phyloP scores from a whole-genome alignment of 2,329 filamentous ascomycete species.

The Lachnellula cervina region DNA sequence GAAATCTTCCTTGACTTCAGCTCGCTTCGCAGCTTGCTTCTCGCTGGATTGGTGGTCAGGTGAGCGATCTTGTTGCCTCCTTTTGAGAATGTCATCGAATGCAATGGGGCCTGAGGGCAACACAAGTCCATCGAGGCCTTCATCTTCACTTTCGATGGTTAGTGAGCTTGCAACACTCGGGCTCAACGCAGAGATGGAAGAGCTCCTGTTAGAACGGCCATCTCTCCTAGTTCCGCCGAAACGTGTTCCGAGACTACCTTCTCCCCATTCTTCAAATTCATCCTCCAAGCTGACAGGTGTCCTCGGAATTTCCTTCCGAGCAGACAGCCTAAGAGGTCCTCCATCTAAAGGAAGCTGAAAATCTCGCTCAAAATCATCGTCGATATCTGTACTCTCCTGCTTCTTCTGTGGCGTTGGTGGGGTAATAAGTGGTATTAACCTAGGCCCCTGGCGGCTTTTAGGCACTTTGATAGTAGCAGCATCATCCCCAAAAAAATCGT shows the following conservation, averaged over 20 bases:
- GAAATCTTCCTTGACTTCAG: conserved; percentile 62
- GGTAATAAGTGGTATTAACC: conserved; percentile 49
- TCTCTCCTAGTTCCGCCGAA: conserved; percentile 83
- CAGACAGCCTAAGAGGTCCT: conserved; percentile 56
- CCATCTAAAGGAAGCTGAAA: conserved; percentile 66
- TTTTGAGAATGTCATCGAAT: conserved; percentile 72
- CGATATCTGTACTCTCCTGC: conserved; percentile 31
- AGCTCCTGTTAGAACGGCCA: conserved; percentile 74
- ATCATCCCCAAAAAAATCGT: conserved; percentile 60
- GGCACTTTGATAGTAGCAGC: conserved; percentile 63
- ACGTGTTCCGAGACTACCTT: conserved; percentile 86
- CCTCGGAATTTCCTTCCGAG: conserved; percentile 55
- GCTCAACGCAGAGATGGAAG: conserved; percentile 82
- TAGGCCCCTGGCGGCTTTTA: conserved; percentile 50
- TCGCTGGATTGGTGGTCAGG: conserved; percentile 44
- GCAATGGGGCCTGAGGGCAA: conserved; percentile 80
- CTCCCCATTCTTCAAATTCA: conserved; percentile 87
- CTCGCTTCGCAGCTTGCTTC: conserved; percentile 28
- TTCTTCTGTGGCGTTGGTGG: conserved; percentile 49
- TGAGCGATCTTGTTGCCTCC: conserved; percentile 58
- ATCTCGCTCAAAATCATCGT: conserved; percentile 69
- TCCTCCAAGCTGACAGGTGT: conserved; percentile 59
- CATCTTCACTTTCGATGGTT: conserved; percentile 88
- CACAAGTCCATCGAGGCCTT: conserved; percentile 83
- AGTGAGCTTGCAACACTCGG: conserved; percentile 89